Conservation (phyloP, 78 protist species). For the Tieghemostelium lacteum region DNA sequence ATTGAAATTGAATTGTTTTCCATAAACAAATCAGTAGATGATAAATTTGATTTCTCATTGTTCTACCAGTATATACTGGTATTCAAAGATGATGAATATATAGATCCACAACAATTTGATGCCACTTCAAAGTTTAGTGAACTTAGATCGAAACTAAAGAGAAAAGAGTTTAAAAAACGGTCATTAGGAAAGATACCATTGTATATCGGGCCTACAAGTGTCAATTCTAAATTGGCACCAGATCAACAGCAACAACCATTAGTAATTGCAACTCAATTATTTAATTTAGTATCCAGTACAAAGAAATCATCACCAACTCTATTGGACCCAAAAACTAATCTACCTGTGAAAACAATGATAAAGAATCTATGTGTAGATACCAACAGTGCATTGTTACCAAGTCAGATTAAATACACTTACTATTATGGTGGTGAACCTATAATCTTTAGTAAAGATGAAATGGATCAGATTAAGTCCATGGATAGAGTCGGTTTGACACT, state of each 20-base stretch:
- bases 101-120: conserved; percentile 25
- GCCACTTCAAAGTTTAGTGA: conserved; percentile 63
- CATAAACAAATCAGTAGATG: conserved; percentile 45
- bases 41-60: conserved; percentile 38
- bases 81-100: conserved; percentile 30
- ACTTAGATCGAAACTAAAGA: conserved; percentile 19
- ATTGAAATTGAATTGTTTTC: conserved; percentile 82
- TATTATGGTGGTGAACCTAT: conserved; percentile 85
- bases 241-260: no score
- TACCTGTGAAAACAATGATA: conserved; percentile 38
- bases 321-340: conserved; percentile 68
- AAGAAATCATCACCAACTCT: conserved; percentile 25
- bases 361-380: conserved; percentile 76
- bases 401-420: conserved; percentile 57
- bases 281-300: conserved; percentile 16
- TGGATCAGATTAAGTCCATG: conserved; percentile 42
- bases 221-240: conserved; percentile 6
- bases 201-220: conserved; percentile 28
- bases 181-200: conserved; percentile 52
- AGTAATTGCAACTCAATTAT: conserved; percentile 25
- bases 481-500: conserved; percentile 51
- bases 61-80: conserved; percentile 71
- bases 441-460: conserved; percentile 66
- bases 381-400: conserved; percentile 36
- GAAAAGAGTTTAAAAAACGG: conserved; percentile 79